Conservation (phyloP, 805 yeast species). For the Pichia membranifaciens region DNA sequence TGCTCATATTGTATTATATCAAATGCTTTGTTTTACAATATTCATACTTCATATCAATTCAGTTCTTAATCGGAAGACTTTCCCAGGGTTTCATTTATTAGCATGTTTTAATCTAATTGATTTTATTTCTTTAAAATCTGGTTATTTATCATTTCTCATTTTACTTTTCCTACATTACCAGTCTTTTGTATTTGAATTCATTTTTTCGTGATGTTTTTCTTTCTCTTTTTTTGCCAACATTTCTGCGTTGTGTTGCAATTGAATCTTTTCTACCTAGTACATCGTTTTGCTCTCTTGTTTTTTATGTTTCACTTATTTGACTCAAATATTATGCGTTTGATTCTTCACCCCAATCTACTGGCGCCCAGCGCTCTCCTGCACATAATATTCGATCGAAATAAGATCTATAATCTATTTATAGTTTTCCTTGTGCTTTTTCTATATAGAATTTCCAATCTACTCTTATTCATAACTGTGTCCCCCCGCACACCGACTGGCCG, state of each 20-base stretch:
- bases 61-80: too few species aligned
- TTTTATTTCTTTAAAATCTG: too few species aligned
- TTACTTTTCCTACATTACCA: too few species aligned
- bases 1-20: slow-evolving; percentile 1
- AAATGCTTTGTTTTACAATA: too few species aligned
- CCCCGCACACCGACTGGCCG: too few species aligned
- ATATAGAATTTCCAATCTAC: slow-evolving; percentile 7
- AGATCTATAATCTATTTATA: background rate
- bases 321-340: background rate
- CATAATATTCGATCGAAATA: too few species aligned
- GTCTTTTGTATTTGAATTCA: background rate
- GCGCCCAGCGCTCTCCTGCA: background rate
- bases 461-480: too few species aligned
- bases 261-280: slow-evolving; percentile 14
- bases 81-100: too few species aligned
- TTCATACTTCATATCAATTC: too few species aligned
- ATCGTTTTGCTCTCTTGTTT: slow-evolving; percentile 10
- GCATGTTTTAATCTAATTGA: too few species aligned
- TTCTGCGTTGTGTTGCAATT: slow-evolving; percentile 9
- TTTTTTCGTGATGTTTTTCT: slow-evolving; percentile 1
- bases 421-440: slow-evolving; percentile 7
- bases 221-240: slow-evolving; percentile 3
- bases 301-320: slow-evolving; percentile 1
- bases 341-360: background rate
- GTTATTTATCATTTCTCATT: too few species aligned